Base-by-base conservation (phyloP, 441 rosid species). In the Syzygium syzygioides region DNA sequence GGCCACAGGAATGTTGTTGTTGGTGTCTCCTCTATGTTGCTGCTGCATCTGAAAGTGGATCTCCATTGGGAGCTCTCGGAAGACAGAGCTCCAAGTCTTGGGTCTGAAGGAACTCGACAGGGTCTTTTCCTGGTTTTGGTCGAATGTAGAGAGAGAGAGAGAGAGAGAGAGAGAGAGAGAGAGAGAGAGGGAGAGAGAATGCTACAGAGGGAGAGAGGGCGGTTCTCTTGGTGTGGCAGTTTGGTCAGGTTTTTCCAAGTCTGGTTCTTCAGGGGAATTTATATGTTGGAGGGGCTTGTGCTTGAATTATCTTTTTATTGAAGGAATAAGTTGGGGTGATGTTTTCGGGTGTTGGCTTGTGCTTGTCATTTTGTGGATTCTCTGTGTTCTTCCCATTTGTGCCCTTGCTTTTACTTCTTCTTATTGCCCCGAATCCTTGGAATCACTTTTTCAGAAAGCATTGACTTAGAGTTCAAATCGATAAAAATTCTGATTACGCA, bases 31-130 rank as follows among this genome's bases (percentile, higher is more conserved):
- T n/a, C 41, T 86, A 34, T 88, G 76, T 56, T 85, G 88, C 85
- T 86, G 90, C 76, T 91, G 94, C 59, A 92, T 92, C 37, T 94
- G 96, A 89, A 93, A 93, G 9, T 93, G 94, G 88, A 93, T 91
- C 89, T 95, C 96, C 98, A 94, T 95, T 34, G 90, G 90, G 18
- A 76, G 80, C 28, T 30, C 3, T 23, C n/a, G 7, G 10, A 41
- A 41, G 83, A 12, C 17, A 20, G 7, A 76, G 45, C n/a, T 14
- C 32, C 0, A 17, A 4, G 32, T 28, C 66, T 28, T 28, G 8
- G 32, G 5, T 48, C 12, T 17, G 60, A 59, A 48, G 4, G 30
- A 48, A 7, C 7, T 57, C 11, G 23, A 59, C 45, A 57, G 52
- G 23, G n/a, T 60, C 45, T 41, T 11, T 23, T 34, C 19, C 66